A percentile compares a stretch with the other conserved stretches of the same genome.
Evolutionary conservation across 768 basidiomycete genomes (phyloP).

Genomic region (Suillus paluster): DNA sequence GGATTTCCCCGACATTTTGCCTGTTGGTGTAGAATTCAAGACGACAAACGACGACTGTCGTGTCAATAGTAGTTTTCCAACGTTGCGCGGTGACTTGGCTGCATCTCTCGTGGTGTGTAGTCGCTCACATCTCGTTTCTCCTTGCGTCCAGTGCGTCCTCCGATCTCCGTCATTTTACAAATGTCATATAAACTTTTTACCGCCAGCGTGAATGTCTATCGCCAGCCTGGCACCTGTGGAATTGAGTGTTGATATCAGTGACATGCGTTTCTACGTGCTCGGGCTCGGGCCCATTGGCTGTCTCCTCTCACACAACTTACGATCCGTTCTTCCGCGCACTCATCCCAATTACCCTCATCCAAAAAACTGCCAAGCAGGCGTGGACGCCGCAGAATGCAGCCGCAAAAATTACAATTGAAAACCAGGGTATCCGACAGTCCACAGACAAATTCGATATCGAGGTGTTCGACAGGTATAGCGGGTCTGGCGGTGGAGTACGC

Average conservation of each 20-base stretch:
- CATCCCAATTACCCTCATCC: constrained; percentile 72
- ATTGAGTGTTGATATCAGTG: constrained; percentile 14
- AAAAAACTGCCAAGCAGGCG: constrained; percentile 53
- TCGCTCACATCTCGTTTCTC: background rate
- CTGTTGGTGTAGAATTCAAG: background rate
- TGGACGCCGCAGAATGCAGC: constrained; percentile 36
- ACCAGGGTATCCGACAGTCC: constrained; percentile 47
- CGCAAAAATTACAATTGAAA: constrained; percentile 51
- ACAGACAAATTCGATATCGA: constrained; percentile 55
- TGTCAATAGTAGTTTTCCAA: too few relatives aligned
- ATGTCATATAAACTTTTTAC: constrained; percentile 11
- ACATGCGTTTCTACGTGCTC: constrained; percentile 76
- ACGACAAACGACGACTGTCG: background rate
- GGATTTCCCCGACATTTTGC: background rate
- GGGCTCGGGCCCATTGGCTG: constrained; percentile 86
- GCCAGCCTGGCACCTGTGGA: background rate
- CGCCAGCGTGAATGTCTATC: constrained; percentile 3
- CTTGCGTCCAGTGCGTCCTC: constrained; percentile 12
- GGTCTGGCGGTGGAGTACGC: constrained; percentile 24
- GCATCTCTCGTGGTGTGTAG: background rate
- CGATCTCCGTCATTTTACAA: constrained; percentile 2
- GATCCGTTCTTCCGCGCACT: constrained; percentile 53
- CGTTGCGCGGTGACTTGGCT: background rate
- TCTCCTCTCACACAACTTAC: constrained; percentile 81
- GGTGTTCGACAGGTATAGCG: constrained; percentile 41